These are phyloP conservation scores for Lepidopterella palustris DNA, from an alignment of 495 filamentous ascomycete genomes.

Conservation along the genomic window DNA sequence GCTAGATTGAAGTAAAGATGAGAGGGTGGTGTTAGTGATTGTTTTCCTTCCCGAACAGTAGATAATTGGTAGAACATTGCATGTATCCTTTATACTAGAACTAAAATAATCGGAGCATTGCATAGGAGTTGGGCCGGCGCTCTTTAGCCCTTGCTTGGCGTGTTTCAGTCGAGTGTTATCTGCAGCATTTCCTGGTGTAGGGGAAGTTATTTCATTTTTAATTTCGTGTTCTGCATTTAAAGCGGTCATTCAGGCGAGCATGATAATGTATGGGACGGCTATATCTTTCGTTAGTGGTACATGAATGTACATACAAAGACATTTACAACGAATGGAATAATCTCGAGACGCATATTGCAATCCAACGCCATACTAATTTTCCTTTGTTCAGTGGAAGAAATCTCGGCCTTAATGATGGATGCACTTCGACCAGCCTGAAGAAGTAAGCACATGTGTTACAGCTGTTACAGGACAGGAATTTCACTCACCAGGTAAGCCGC, in stretches of 20 bases:
- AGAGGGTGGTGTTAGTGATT: no score
- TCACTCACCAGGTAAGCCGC: constrained; percentile 55
- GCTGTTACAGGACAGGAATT: not conserved
- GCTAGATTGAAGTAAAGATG: not conserved
- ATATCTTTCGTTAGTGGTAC: no score
- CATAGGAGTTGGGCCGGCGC: constrained; percentile 7
- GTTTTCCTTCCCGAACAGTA: no score
- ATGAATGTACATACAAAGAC: not conserved
- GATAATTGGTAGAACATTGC: not conserved
- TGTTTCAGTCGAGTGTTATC: constrained; percentile 9
- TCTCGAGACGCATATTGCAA: not conserved
- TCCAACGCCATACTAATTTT: not conserved
- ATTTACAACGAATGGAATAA: not conserved
- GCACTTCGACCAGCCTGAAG: not conserved
- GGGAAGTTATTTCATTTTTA: constrained; percentile 27
- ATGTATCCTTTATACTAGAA: constrained; percentile 4
- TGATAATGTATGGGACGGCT: no score
- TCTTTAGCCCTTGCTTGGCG: not conserved
- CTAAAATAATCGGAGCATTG: not conserved
- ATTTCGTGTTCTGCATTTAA: not conserved
- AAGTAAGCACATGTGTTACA: not conserved
- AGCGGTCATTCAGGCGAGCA: not conserved
- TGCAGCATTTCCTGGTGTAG: constrained; percentile 13
- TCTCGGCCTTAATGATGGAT: not conserved
- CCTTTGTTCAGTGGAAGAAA: not conserved